Evolutionary conservation across 495 filamentous ascomycete species (phyloP).

Genomic region (Trichocladium antarcticum): DNA sequence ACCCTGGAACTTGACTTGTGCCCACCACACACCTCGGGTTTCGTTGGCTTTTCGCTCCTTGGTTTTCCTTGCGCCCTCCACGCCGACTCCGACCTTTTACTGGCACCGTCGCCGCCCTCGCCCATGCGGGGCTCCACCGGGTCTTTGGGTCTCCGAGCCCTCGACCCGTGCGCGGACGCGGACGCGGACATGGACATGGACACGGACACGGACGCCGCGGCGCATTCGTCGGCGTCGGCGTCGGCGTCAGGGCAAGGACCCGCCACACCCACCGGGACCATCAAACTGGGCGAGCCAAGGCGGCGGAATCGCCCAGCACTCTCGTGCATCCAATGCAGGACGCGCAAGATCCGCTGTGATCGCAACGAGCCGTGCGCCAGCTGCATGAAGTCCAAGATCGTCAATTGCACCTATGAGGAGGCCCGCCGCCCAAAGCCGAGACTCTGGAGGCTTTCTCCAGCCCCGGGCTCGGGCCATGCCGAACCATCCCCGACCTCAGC

Average conservation of each 20-base stretch:
- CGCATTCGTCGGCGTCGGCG: constrained; percentile 5
- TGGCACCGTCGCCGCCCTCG: neutral
- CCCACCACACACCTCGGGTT: neutral
- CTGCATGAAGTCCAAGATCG: constrained; percentile 37
- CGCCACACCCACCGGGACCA: constrained; percentile 2
- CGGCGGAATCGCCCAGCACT: constrained; percentile 36
- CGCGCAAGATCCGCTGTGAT: constrained; percentile 47
- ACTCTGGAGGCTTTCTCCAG: constrained; percentile 23
- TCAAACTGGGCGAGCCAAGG: constrained; percentile 16
- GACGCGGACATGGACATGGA: constrained; percentile 13
- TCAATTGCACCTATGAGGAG: constrained; percentile 37
- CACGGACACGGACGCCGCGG: constrained; percentile 11
- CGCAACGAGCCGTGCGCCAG: constrained; percentile 41
- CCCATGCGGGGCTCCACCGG: constrained; percentile 9
- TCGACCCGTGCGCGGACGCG: neutral
- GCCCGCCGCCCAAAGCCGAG: constrained; percentile 25
- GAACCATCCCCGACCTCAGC: constrained; percentile 9
- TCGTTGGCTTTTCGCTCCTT: no score
- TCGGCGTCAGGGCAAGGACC: constrained; percentile 4
- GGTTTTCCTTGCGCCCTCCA: neutral
- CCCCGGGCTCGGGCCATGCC: constrained; percentile 11
- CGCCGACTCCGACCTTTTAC: neutral
- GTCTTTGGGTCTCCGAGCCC: neutral
- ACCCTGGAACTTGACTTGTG: no score
- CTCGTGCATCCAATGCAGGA: constrained; percentile 44